Base-by-base conservation (phyloP, 2,329 filamentous ascomycete species). In the Escovopsis weberi region DNA sequence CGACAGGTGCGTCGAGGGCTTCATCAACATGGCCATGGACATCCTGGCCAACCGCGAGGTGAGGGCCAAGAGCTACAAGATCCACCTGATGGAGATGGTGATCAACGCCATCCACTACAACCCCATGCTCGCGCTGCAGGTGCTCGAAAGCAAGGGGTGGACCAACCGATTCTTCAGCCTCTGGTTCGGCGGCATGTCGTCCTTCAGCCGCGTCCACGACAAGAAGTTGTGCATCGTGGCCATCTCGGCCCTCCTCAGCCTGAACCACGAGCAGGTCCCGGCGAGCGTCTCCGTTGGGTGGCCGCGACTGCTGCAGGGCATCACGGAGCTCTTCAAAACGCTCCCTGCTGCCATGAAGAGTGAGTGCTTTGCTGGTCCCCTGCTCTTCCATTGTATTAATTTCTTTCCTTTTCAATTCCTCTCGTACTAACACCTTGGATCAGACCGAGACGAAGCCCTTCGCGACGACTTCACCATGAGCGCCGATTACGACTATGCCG, bases 41-140 rank as follows among this genome's bases (percentile, higher is more conserved):
- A 80, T 88, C 33, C 72, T 98, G 34, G 77, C 70, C 19, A 78
- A 74, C 40, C 74, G 82, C 37, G 84, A 94, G 50, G 70, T 85
- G 41, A 88, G 87, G 64, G 80, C 93, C 52, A 95, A 93, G 70
- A 88, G 85, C 3, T 93, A 95, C 62, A 82, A 85, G 55, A 88
- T 96, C 43, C 89, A 98, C 60, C 67, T 98, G 37, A 94, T 98
- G 84, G 91, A 98, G 66, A 93, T 98, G 80, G 80, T 98, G 45
- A 94, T 98, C 69, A 96, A 96, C 63, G 80, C 85, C 43, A 87
- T 96, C 54, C 94, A 96, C 71, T 98, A 98, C 71, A 95, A 94
- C 67, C 88, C 91, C 2, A 65, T 82, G 37, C 71, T 95, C 46
- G 75, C 87, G 23, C 74, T 98, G 19, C 81, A 87, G 48, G 78